Conservation (phyloP, 495 filamentous ascomycete species). For the Penicillium manginii region DNA sequence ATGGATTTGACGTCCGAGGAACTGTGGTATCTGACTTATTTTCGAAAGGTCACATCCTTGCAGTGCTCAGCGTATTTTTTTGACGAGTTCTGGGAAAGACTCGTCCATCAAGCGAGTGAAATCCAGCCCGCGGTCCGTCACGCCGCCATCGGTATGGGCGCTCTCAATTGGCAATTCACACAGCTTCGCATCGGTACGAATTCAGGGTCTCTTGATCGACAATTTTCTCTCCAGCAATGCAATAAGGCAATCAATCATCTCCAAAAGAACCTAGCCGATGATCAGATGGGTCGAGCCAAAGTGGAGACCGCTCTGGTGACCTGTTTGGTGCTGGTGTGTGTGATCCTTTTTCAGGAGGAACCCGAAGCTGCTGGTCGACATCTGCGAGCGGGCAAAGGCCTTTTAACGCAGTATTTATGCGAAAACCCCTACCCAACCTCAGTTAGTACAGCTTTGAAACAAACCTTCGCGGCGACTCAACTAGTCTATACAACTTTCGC, state of each 20-base stretch:
- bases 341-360: slow-evolving; percentile 51
- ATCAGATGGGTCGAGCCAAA: slow-evolving; percentile 12
- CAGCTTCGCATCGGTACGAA: neutral
- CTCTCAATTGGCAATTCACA: slow-evolving; percentile 38
- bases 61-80: slow-evolving; percentile 48
- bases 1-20: slow-evolving; percentile 19
- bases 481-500: neutral
- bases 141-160: slow-evolving; percentile 47
- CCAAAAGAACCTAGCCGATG: slow-evolving; percentile 17
- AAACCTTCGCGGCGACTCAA: neutral
- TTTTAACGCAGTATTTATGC: slow-evolving; percentile 15
- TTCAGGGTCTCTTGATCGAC: neutral
- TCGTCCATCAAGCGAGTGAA: slow-evolving; percentile 55
- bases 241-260: slow-evolving; percentile 45
- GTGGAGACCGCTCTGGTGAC: slow-evolving; percentile 37
- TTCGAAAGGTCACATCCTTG: slow-evolving; percentile 34
- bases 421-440: neutral
- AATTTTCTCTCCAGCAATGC: slow-evolving; percentile 47
- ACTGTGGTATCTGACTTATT: slow-evolving; percentile 22
- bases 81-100: slow-evolving; percentile 52
- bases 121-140: slow-evolving; percentile 55
- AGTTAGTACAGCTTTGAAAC: neutral
- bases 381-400: slow-evolving; percentile 15
- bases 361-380: slow-evolving; percentile 35
- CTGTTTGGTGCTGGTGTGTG: slow-evolving; percentile 52